phyloP scores from a whole-genome alignment of 2,329 filamentous ascomycete genomes.

The Venturia asperata region DNA sequence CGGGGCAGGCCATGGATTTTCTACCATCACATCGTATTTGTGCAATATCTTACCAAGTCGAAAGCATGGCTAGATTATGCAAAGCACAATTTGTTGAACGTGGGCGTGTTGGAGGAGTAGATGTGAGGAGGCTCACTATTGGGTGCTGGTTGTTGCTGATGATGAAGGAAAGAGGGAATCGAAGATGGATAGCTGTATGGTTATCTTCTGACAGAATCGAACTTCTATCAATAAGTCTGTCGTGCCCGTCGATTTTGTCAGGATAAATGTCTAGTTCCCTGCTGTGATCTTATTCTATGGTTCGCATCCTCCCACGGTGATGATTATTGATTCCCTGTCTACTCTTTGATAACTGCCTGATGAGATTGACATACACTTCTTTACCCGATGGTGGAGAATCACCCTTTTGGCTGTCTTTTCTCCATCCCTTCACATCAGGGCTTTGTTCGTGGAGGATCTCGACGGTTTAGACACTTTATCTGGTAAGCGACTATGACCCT shows the following conservation, averaged over 20 bases:
- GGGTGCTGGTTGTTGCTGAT: not conserved
- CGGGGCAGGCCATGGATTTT: not conserved
- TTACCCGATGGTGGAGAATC: too few relatives aligned
- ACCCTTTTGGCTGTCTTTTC: too few relatives aligned
- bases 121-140: not conserved
- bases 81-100: not conserved
- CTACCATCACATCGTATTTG: constrained; percentile 2
- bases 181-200: constrained; percentile 8
- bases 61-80: constrained; percentile 7
- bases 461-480: too few relatives aligned
- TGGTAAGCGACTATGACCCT: too few relatives aligned
- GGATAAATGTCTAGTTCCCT: not conserved
- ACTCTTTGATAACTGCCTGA: too few relatives aligned
- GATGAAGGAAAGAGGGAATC: not conserved
- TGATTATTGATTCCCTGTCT: too few relatives aligned
- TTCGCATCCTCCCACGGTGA: too few relatives aligned
- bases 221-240: not conserved
- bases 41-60: constrained; percentile 7
- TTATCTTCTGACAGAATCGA: constrained; percentile 1
- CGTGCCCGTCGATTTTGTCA: not conserved
- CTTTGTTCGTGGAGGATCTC: too few relatives aligned
- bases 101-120: not conserved
- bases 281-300: too few relatives aligned
- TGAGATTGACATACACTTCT: too few relatives aligned
- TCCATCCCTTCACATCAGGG: too few relatives aligned